Evolutionary conservation across 2,329 filamentous ascomycete species (phyloP).

Genomic region (Diaporthe sp.): DNA sequence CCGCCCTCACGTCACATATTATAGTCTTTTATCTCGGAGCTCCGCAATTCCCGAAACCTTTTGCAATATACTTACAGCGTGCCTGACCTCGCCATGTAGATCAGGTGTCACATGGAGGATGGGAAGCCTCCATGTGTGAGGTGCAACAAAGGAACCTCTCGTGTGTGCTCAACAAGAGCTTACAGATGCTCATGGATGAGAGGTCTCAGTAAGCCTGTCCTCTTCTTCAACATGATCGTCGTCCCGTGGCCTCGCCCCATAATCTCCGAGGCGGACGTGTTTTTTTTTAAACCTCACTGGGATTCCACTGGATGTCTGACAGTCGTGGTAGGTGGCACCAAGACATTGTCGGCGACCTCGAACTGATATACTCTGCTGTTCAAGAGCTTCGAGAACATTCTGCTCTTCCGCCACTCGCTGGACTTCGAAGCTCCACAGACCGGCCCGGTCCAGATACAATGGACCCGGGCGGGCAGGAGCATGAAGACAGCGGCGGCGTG

Average conservation of each 20-base stretch:
- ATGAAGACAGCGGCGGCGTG: conserved; percentile 37
- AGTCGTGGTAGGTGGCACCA: conserved; percentile 9
- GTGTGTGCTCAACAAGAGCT: conserved; percentile 53
- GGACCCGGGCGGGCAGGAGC: conserved; percentile 19
- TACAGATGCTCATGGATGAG: conserved; percentile 54
- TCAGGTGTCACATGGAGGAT: conserved; percentile 54
- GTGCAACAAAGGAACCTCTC: conserved; percentile 49
- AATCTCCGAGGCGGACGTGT: background rate
- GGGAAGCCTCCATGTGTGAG: conserved; percentile 50
- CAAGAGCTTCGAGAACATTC: conserved; percentile 36
- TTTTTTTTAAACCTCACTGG: background rate
- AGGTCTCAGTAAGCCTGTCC: conserved; percentile 47
- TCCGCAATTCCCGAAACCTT: background rate
- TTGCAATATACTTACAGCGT: background rate
- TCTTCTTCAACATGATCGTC: background rate
- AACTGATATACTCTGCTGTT: conserved; percentile 38
- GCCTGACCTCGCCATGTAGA: conserved; percentile 40
- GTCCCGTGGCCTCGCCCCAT: background rate
- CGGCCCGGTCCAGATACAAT: conserved; percentile 6
- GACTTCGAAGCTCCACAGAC: conserved; percentile 36
- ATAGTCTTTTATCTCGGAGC: background rate
- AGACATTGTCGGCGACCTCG: conserved; percentile 35
- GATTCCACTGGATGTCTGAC: background rate
- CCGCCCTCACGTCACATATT: background rate
- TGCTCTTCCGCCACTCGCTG: conserved; percentile 35